These are phyloP conservation scores for Rosa hybrid DNA, from an alignment of 331 rosid genomes.

Conservation along the genomic window DNA sequence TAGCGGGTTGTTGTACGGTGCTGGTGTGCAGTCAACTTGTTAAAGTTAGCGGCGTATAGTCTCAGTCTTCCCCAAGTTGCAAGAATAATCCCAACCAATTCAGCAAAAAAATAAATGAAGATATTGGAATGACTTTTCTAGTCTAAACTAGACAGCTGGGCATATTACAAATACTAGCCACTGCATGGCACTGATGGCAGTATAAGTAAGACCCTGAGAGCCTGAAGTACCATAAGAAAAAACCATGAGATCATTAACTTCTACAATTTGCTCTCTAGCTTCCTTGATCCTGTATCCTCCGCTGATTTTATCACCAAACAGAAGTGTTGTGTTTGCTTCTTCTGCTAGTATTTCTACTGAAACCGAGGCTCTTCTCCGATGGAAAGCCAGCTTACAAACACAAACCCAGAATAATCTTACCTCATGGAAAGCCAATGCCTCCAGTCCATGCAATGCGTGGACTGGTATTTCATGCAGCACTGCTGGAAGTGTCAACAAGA, in stretches of 20 bases:
- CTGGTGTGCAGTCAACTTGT: no score
- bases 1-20: no score
- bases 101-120: no score
- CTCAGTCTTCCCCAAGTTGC: no score
- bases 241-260: background rate
- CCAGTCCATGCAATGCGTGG: constrained; percentile 17
- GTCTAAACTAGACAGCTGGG: no score
- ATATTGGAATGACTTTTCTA: no score
- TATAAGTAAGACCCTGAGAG: background rate
- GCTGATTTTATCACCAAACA: background rate
- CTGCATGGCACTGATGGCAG: no score
- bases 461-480: constrained; percentile 19
- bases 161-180: no score
- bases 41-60: no score
- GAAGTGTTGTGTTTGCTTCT: background rate
- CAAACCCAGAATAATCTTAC: background rate
- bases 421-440: background rate
- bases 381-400: background rate
- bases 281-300: background rate
- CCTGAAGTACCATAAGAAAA: background rate
- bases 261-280: background rate
- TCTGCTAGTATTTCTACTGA: background rate
- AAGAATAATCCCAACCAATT: no score
- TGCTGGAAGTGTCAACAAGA: constrained; percentile 10
- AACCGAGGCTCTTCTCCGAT: background rate